Conservation (phyloP, 768 basidiomycete genomes). For the Boletus rex-veris region DNA sequence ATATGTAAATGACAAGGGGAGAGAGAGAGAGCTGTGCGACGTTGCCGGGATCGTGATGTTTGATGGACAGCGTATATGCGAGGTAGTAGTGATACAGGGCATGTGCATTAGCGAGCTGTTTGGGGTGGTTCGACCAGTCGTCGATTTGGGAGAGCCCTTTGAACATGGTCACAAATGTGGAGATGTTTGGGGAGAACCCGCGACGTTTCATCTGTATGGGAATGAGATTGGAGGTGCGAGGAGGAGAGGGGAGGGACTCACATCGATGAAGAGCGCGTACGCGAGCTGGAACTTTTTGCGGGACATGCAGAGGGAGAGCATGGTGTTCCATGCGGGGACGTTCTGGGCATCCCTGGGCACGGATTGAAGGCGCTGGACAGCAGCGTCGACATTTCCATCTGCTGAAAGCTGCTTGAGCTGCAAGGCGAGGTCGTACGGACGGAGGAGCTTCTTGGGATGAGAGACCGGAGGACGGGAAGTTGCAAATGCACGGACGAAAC, state of each 20-base stretch:
- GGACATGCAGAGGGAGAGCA: conserved; percentile 65
- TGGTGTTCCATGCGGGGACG: conserved; percentile 71
- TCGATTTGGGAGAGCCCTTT: conserved; percentile 58
- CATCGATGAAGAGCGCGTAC: conserved; percentile 68
- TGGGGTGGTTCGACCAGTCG: conserved; percentile 54
- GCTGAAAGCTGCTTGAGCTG: conserved; percentile 58
- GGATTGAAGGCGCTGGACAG: conserved; percentile 63
- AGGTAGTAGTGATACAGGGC: conserved; percentile 58
- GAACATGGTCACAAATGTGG: conserved; percentile 71
- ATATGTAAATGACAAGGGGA: conserved; percentile 61
- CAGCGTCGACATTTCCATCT: conserved; percentile 54
- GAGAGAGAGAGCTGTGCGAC: conserved; percentile 42
- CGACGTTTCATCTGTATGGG: conserved; percentile 75
- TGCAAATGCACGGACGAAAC: conserved; percentile 5
- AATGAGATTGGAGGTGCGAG: conserved; percentile 14
- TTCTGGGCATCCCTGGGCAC: conserved; percentile 75
- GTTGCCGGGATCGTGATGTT: conserved; percentile 44
- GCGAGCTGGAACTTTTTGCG: conserved; percentile 54
- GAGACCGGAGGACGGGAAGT: neutral
- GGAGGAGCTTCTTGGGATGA: conserved; percentile 37
- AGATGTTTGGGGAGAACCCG: conserved; percentile 62
- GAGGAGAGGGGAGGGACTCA: conserved; percentile 30
- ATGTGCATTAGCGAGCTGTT: conserved; percentile 61
- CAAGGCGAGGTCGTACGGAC: conserved; percentile 58
- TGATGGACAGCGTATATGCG: conserved; percentile 47